A percentile compares a stretch with the other conserved stretches of the same genome.
Evolutionary conservation across 2,329 filamentous ascomycete species (phyloP).

Genomic region (Fusarium paranaense): DNA sequence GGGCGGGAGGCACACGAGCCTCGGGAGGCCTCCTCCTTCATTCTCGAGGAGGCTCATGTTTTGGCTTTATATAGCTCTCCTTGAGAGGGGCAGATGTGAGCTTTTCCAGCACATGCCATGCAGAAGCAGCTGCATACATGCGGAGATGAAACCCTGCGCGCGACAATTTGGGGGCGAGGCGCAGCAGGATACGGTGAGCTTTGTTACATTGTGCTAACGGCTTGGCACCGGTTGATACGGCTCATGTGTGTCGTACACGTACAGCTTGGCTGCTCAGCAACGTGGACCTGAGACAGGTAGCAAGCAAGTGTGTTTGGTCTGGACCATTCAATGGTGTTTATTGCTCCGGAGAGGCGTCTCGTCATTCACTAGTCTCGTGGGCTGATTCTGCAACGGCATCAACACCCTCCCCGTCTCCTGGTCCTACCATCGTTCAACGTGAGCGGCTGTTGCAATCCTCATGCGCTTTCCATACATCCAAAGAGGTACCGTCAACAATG

Average conservation of each 20-base stretch:
- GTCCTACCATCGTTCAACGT: neutral
- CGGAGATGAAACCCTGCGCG: neutral
- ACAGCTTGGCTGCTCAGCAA: neutral
- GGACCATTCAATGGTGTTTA: neutral
- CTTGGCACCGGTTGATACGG: neutral
- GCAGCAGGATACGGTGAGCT: conserved; percentile 1
- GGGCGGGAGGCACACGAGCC: neutral
- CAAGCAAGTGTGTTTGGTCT: neutral
- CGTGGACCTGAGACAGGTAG: neutral
- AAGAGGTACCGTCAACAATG: conserved; percentile 50
- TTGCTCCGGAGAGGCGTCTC: neutral
- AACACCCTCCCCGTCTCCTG: neutral
- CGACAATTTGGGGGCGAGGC: neutral
- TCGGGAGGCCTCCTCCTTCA: neutral
- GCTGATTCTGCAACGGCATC: neutral
- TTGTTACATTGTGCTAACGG: neutral
- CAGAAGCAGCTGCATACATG: neutral
- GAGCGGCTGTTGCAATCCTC: conserved; percentile 48
- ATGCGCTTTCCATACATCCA: conserved; percentile 52
- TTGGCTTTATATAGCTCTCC: neutral
- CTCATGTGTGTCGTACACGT: neutral
- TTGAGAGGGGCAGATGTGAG: neutral
- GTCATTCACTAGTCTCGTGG: neutral
- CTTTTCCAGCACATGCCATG: neutral
- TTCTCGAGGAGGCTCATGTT: neutral